A percentile compares a stretch with the other conserved stretches of the same genome.
phyloP scores from a whole-genome alignment of 306 rosid species.

The Cicer chorassanicum region DNA sequence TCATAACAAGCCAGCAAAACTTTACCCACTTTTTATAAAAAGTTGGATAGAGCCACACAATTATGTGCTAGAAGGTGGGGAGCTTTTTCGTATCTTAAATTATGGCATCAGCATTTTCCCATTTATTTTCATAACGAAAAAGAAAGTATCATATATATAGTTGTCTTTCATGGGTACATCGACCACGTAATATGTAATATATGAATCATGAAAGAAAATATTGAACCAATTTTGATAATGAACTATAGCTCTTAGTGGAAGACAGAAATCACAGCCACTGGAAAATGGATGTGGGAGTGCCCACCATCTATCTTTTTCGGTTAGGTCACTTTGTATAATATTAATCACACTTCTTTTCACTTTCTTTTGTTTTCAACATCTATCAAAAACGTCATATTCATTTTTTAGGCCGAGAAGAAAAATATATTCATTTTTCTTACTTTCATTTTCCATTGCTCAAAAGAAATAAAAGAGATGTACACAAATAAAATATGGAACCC shows the following conservation, averaged over 20 bases:
- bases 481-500: no score
- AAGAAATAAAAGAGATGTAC: no score
- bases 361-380: slow-evolving; percentile 31
- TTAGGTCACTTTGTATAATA: slow-evolving; percentile 44
- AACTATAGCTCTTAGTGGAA: slow-evolving; percentile 43
- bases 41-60: no score
- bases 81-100: no score
- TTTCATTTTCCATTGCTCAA: no score
- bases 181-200: slow-evolving; percentile 44
- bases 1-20: no score
- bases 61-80: no score
- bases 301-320: slow-evolving; percentile 46
- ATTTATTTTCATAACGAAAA: no score
- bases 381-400: slow-evolving; percentile 44
- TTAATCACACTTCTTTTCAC: slow-evolving; percentile 35
- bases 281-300: slow-evolving; percentile 36
- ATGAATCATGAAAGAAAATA: slow-evolving; percentile 49
- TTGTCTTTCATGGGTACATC: slow-evolving; percentile 35
- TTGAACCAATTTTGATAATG: slow-evolving; percentile 38
- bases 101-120: no score
- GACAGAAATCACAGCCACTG: slow-evolving; percentile 50
- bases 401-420: slow-evolving; percentile 18
- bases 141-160: not conserved
- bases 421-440: not conserved
- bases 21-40: no score